phyloP scores from a whole-genome alignment of 805 yeast species.

The Kluyveromyces dobzhanskii region DNA sequence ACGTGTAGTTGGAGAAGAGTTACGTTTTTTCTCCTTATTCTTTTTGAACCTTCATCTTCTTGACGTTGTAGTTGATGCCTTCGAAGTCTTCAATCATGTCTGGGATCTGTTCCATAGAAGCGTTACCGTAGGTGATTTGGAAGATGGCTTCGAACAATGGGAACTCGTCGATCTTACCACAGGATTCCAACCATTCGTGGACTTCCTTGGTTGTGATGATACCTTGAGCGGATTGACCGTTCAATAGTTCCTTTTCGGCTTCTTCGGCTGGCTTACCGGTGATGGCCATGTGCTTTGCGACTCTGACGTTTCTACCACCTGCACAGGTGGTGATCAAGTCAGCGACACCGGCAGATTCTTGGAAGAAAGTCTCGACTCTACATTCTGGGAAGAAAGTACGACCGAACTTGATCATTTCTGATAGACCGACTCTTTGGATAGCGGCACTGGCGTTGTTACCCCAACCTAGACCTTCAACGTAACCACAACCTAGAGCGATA shows the following conservation, averaged over 20 bases:
- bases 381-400: conserved; percentile 70
- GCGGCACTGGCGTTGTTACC: conserved; percentile 99
- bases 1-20: too few relatives aligned
- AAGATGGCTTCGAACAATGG: conserved; percentile 66
- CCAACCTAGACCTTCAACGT: conserved; percentile 97
- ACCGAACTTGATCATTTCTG: conserved; percentile 85
- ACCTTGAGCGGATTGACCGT: conserved; percentile 98
- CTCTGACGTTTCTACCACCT: conserved; percentile 94
- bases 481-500: conserved; percentile 93
- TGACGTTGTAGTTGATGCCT: conserved; percentile 11
- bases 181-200: conserved; percentile 59
- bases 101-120: conserved; percentile 70
- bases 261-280: conserved; percentile 69
- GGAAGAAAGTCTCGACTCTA: conserved; percentile 72
- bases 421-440: conserved; percentile 89
- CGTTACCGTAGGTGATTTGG: conserved; percentile 69
- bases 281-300: conserved; percentile 78
- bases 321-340: conserved; percentile 96
- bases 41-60: too few relatives aligned
- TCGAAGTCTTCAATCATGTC: conserved; percentile 47
- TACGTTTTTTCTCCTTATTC: too few relatives aligned
- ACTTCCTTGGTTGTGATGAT: conserved; percentile 86
- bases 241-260: conserved; percentile 77
- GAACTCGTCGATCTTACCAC: conserved; percentile 50
- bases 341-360: conserved; percentile 96